Percentiles rank a stretch among this genome's conserved stretches.
phyloP scores from a whole-genome alignment of 768 basidiomycete genomes.

The Lentinula lateritia region DNA sequence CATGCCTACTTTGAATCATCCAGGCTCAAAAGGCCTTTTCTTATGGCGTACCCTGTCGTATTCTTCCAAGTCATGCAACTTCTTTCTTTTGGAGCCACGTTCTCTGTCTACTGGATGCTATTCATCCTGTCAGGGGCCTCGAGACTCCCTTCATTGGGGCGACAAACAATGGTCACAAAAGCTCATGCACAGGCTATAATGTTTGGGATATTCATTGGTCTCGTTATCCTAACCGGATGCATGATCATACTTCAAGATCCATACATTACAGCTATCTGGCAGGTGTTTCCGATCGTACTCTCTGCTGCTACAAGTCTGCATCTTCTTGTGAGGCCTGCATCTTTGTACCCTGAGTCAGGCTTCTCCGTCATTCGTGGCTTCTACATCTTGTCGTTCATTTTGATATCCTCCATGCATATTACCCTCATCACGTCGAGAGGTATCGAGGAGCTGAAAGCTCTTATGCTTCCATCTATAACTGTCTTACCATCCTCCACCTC shows the following conservation, averaged over 20 bases:
- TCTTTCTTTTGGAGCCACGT: constrained; percentile 34
- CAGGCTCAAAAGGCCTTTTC: constrained; percentile 26
- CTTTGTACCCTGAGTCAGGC: constrained; percentile 27
- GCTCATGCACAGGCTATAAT: constrained; percentile 46
- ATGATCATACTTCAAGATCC: constrained; percentile 39
- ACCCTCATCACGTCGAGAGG: constrained; percentile 31
- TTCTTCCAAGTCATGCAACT: constrained; percentile 37
- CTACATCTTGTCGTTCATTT: constrained; percentile 34
- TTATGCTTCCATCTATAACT: constrained; percentile 30
- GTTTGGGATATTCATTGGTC: constrained; percentile 43
- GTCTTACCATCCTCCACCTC: constrained; percentile 19
- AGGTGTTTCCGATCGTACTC: constrained; percentile 43
- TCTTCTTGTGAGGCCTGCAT: constrained; percentile 31
- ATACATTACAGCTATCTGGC: constrained; percentile 47
- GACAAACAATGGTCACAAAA: constrained; percentile 26
- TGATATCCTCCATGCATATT: constrained; percentile 37
- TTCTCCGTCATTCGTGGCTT: constrained; percentile 29
- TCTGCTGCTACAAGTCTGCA: constrained; percentile 35
- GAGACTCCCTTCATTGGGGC: constrained; percentile 12
- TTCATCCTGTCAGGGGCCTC: constrained; percentile 36
- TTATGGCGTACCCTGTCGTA: constrained; percentile 35
- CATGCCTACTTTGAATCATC: constrained; percentile 40
- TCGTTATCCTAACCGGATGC: constrained; percentile 37
- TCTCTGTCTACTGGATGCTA: constrained; percentile 43
- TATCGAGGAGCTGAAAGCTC: constrained; percentile 23